Conservation (phyloP, 805 yeast species). For the Ascoidea asiatica region DNA sequence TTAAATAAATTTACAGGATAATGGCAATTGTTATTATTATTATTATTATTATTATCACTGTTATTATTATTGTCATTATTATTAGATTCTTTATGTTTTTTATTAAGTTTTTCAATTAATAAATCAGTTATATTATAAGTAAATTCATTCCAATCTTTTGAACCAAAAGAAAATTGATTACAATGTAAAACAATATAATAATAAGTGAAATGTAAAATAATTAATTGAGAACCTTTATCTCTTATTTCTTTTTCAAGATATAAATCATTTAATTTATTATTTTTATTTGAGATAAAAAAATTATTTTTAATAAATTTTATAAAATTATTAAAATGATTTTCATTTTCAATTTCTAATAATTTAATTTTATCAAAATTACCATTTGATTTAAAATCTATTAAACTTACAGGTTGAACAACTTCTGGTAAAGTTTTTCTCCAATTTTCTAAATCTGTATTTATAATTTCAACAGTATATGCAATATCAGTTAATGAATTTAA, state of each 20-base stretch:
- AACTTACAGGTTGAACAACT: neutral
- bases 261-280: too few relatives aligned
- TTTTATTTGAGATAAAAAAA: too few relatives aligned
- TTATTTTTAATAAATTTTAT: too few relatives aligned
- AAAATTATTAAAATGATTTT: too few relatives aligned
- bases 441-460: neutral
- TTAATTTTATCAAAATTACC: too few relatives aligned
- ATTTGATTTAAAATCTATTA: too few relatives aligned
- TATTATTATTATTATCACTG: neutral
- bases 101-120: neutral
- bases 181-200: neutral
- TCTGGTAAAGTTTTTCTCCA: neutral
- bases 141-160: neutral
- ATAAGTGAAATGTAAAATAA: neutral
- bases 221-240: neutral
- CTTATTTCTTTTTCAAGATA: too few relatives aligned
- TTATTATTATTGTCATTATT: too few relatives aligned
- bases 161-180: neutral
- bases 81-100: too few relatives aligned
- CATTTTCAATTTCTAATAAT: too few relatives aligned
- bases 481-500: neutral
- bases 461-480: neutral
- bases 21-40: neutral
- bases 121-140: neutral
- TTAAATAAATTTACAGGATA: too few relatives aligned